Evolutionary conservation across 164 flowering plant genomes (phyloP), one percentile per base, ranked within the genome.

Genomic region (Buxus sempervirens): DNA sequence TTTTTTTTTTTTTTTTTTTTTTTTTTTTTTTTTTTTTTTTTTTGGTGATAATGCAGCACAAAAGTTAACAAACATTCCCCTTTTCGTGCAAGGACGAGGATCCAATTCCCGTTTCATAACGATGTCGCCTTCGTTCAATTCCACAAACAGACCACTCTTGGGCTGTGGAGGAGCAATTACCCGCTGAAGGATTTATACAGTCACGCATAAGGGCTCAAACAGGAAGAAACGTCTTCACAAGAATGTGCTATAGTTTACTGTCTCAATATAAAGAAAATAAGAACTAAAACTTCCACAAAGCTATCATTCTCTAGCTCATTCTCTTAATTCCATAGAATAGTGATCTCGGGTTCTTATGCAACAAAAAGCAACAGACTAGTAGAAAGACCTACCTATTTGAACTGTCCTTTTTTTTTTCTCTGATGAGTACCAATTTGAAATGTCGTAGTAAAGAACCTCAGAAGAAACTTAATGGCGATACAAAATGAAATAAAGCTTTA

Each of bases 111-210:
- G 58, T 48, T 64, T 80, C 0, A 81, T 80, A 22, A 75, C 77
- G 16, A 78, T 56, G 69, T 80, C 81, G 2, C 83, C 83, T 71
- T 71, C 78, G 77, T 80, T 80, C 38, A 80, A 58, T 24, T 81
- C 81, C 28, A 80, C 83, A 67, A 75, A 78, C 10, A 80, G 75
- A 58, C 81, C 83, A 0, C 64, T 42, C 22, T 73, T 80, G 27
- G 81, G 77, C 65, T 56, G 77, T 21, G 45, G 59, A 21, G 81
- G 83, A 67, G 83, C 81, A 81, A 78, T 78, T 28, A 53, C 75
- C 78, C 57, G 23, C 63, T 26, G 21, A 62, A 20, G 45, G 45
- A 53, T 48, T 62, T 54, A 26, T 32, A 54, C 4, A 61, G n/a
- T 36, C 58, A 61, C 53, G 16, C 20, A 58, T 4, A 58, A 48